Conservation (phyloP, 495 filamentous ascomycete genomes). For the Xylaria scruposa region DNA sequence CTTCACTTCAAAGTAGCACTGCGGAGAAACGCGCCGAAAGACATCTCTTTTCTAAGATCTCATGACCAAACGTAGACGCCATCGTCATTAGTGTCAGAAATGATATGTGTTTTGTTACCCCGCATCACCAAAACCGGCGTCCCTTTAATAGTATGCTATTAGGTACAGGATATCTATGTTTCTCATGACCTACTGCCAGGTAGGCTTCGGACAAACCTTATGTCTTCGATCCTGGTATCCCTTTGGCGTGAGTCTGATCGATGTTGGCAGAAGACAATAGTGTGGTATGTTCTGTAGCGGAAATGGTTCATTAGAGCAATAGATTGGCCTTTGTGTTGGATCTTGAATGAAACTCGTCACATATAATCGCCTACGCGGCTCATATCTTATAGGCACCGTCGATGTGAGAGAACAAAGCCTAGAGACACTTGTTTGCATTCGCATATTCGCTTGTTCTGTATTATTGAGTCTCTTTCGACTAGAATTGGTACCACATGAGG, state of each 20-base stretch:
- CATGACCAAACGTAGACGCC: neutral
- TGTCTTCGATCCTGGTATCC: neutral
- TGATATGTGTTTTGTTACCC: neutral
- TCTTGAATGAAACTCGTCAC: neutral
- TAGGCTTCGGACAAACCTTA: neutral
- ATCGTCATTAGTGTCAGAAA: neutral
- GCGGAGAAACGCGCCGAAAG: neutral
- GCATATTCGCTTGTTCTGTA: neutral
- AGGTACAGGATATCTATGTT: neutral
- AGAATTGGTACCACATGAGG: neutral
- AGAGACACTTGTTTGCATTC: neutral
- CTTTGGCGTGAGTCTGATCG: neutral
- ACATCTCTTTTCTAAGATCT: conserved; percentile 1
- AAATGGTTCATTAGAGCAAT: neutral
- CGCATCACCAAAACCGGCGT: neutral
- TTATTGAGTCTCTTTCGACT: neutral
- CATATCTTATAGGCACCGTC: neutral
- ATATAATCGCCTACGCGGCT: neutral
- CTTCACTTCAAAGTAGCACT: neutral
- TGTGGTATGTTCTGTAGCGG: neutral
- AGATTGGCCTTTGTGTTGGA: neutral
- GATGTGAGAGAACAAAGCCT: neutral
- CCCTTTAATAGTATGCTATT: neutral
- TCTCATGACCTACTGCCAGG: too few species aligned
- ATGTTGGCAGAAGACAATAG: neutral